Percentiles rank a stretch among this genome's conserved stretches.
These are phyloP conservation scores for Penstemon eatonii DNA, from an alignment of 257 asterid genomes.

Conservation along the genomic window DNA sequence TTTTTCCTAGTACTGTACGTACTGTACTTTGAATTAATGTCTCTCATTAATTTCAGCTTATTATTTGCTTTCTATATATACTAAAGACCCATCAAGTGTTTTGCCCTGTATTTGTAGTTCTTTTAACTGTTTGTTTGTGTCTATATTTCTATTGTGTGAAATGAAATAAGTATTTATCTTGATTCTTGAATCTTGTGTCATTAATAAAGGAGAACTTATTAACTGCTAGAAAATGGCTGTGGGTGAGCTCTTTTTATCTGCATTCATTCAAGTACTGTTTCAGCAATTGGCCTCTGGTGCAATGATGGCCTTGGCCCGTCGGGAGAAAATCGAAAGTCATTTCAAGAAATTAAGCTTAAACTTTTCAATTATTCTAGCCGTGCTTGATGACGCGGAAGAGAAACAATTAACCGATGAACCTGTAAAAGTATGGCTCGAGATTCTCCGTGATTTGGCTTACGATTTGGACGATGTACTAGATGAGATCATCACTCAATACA, in stretches of 20 bases:
- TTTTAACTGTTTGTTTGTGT: not conserved
- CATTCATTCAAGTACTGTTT: conserved; percentile 52
- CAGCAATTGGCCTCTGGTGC: conserved; percentile 45
- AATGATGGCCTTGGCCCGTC: conserved; percentile 46
- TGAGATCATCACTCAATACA: conserved; percentile 52
- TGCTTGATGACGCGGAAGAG: conserved; percentile 66
- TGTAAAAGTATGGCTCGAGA: conserved; percentile 55
- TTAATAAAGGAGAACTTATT: conserved; percentile 7
- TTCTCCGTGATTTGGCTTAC: conserved; percentile 54
- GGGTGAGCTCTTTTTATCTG: conserved; percentile 64
- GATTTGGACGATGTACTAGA: conserved; percentile 73
- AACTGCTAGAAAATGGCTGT: conserved; percentile 41
- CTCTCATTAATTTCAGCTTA: too few species aligned
- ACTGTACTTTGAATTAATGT: too few species aligned
- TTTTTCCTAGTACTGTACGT: too few species aligned
- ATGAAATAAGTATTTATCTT: not conserved
- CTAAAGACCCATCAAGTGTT: too few species aligned
- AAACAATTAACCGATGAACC: conserved; percentile 46
- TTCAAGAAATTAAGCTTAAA: conserved; percentile 38
- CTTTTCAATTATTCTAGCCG: conserved; percentile 35
- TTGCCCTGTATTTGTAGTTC: not conserved
- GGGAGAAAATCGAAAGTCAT: conserved; percentile 49
- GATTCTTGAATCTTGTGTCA: conserved; percentile 19
- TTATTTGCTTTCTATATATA: too few species aligned
- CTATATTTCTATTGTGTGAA: conserved; percentile 2